phyloP scores from a whole-genome alignment of 2,329 filamentous ascomycete species.

The Ciborinia camelliae region DNA sequence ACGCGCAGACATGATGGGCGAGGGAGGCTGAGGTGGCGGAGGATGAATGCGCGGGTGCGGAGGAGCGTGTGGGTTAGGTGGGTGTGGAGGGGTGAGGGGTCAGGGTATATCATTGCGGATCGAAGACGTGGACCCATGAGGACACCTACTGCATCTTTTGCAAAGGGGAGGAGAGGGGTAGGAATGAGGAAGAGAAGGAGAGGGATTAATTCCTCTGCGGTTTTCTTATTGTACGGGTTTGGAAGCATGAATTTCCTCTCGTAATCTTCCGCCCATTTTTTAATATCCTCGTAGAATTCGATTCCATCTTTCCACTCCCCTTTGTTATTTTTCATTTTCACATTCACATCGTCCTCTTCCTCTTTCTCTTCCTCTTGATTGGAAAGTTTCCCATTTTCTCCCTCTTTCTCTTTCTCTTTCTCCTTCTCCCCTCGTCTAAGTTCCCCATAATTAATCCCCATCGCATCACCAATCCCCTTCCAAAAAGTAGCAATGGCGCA shows the following conservation, averaged over 20 bases:
- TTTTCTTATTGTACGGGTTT: conserved; percentile 45
- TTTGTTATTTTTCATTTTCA: too few relatives aligned
- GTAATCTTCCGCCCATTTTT: conserved; percentile 51
- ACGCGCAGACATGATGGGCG: conserved; percentile 43
- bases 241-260: conserved; percentile 59
- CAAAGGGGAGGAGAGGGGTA: conserved; percentile 44
- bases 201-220: conserved; percentile 57
- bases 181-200: conserved; percentile 58
- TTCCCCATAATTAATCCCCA: conserved; percentile 56
- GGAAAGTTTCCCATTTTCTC: too few relatives aligned
- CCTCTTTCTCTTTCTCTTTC: too few relatives aligned
- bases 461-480: conserved; percentile 67
- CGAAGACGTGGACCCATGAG: conserved; percentile 63
- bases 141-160: conserved; percentile 50
- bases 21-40: conserved; percentile 60
- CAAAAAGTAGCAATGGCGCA: conserved; percentile 67
- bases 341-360: too few relatives aligned
- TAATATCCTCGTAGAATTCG: conserved; percentile 50
- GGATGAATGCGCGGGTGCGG: conserved; percentile 49
- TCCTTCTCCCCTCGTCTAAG: not conserved
- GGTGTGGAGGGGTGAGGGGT: conserved; percentile 42
- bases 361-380: too few relatives aligned
- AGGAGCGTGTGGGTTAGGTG: conserved; percentile 48
- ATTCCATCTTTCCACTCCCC: conserved; percentile 49
- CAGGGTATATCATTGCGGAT: conserved; percentile 56